These are phyloP conservation scores for Sclerotinia glacialis DNA, from an alignment of 2,329 filamentous ascomycete species.

Conservation along the genomic window DNA sequence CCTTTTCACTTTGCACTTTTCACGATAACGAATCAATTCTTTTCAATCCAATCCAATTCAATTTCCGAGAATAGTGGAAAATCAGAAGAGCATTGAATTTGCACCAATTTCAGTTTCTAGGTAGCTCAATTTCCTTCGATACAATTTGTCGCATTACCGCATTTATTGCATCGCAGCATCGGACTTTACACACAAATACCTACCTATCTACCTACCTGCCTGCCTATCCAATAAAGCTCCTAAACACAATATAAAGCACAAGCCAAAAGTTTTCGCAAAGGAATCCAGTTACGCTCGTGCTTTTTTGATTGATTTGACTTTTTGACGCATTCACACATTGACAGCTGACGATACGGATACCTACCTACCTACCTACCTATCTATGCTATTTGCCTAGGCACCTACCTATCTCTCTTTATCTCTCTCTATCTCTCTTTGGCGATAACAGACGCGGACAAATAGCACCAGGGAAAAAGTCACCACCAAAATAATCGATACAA, in stretches of 20 bases:
- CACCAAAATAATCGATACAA: too few species aligned
- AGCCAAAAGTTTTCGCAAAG: slow-evolving; percentile 12
- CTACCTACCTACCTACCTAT: background rate
- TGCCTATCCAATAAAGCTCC: too few species aligned
- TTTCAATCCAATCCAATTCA: background rate
- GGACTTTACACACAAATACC: slow-evolving; percentile 1
- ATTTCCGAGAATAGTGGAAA: background rate
- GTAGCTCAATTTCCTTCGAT: background rate
- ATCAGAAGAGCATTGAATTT: background rate
- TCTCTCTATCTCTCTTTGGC: background rate
- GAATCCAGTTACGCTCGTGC: slow-evolving; percentile 9
- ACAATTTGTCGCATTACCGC: slow-evolving; percentile 3
- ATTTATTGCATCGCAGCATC: background rate
- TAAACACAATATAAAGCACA: slow-evolving; percentile 2
- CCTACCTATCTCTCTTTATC: background rate
- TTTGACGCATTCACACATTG: background rate
- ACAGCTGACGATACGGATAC: background rate
- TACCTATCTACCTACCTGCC: too few species aligned
- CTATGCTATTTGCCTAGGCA: background rate
- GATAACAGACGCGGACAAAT: slow-evolving; percentile 1
- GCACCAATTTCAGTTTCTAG: background rate
- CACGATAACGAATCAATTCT: slow-evolving; percentile 12
- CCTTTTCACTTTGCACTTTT: background rate
- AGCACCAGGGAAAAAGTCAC: background rate
- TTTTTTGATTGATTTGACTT: too few species aligned